Conservation (phyloP, 208 protist genomes). For the Trypanosoma rangeli region DNA sequence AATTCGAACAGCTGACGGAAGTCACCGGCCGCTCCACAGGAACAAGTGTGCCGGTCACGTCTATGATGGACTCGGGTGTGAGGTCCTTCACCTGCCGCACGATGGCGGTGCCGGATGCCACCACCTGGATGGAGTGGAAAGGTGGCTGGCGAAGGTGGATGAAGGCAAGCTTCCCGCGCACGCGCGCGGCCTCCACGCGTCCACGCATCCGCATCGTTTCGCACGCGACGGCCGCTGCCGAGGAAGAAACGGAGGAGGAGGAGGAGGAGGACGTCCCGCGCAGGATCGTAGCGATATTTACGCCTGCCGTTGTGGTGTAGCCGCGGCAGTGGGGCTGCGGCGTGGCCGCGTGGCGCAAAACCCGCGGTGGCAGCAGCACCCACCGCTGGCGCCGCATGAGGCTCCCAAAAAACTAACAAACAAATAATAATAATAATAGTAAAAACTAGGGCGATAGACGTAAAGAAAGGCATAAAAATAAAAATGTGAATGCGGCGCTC, state of each 20-base stretch:
- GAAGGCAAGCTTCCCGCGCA: constrained; percentile 60
- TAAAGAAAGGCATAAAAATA: no score
- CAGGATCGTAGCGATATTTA: constrained; percentile 13
- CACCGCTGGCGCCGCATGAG: neutral
- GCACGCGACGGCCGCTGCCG: neutral
- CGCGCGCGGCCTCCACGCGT: constrained; percentile 52
- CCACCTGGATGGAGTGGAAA: constrained; percentile 64
- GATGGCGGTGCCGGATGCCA: constrained; percentile 41
- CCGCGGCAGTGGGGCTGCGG: neutral
- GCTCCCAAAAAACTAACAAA: constrained; percentile 20
- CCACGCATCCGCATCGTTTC: constrained; percentile 43
- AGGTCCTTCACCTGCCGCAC: constrained; percentile 37
- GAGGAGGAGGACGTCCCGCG: constrained; percentile 5
- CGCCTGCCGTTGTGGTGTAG: no score
- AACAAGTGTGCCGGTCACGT: constrained; percentile 51
- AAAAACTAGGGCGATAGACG: no score
- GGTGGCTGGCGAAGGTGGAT: constrained; percentile 77
- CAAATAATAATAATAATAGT: no score
- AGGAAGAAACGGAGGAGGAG: neutral
- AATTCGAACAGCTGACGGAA: constrained; percentile 44
- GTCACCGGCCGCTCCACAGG: constrained; percentile 37
- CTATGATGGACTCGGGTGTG: constrained; percentile 71
- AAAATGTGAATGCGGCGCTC: no score
- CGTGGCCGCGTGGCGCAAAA: neutral
- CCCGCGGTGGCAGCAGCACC: neutral